Base-by-base conservation (phyloP, 106 monocot species). In the Dactylorhiza incarnata region DNA sequence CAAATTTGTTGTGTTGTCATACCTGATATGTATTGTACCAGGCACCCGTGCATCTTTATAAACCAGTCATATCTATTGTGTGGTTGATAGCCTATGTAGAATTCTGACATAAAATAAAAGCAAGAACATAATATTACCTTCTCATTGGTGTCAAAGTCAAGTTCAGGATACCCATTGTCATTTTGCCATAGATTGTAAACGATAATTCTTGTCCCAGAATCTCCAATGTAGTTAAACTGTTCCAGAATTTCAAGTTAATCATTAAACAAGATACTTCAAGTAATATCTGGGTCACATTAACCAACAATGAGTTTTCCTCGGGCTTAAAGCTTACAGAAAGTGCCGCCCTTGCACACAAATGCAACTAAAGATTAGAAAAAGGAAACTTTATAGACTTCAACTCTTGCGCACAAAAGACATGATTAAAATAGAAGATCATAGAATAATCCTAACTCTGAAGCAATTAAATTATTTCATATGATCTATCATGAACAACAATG, bases 171-270 rank as follows among this genome's bases (percentile, higher is more conserved):
- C 25, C 91, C 86, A 47, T 79, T 81, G 76, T 89, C 88, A 73
- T 89, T 91, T 70, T 66, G 74, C 94, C 94, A 94, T 43, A 94
- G 73, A 74, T 94, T 94, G 84, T 82, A 94, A 6, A 94, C 75
- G 14, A 94, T 76, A 67, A 94, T 71, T 80, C 83, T 91, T 63
- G 94, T 94, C 23, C 94, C 94, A 81, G 87, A 86, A 50, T 16
- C 14, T 22, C 85, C 85, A 78, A 94, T 87, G 54, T 85, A 84
- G 80, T 83, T 37, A 77, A 91, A 94, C 94, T 94, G 86, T 76
- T 58, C 76, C 84, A 74, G 26, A 59, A 9, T 6, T 22, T 59
- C 20, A 59, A 59, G 22, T 12, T 75, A 78, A 71, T 71, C 71
- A 71, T n/a, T 47, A 19, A 37, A 37, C 37, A 37, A 37, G 37